A percentile compares a stretch with the other conserved stretches of the same genome.
Conservation (phyloP, 352 stramenopile species). For the Plasmopara viticola region DNA sequence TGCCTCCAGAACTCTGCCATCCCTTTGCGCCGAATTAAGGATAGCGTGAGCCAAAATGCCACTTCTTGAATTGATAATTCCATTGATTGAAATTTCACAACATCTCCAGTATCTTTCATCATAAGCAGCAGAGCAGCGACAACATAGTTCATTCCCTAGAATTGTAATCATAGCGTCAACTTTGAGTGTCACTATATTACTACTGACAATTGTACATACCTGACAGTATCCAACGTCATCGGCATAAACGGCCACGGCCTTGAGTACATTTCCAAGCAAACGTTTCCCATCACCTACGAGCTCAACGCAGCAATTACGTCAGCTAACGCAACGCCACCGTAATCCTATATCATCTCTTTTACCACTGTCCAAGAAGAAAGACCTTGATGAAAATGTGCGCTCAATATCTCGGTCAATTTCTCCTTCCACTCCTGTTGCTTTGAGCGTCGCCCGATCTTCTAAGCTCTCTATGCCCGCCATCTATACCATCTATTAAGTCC, state of each 20-base stretch:
- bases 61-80: slow-evolving; percentile 37
- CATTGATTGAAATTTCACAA: slow-evolving; percentile 6
- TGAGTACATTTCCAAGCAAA: slow-evolving; percentile 68
- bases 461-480: slow-evolving; percentile 33
- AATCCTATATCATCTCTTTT: not conserved
- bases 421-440: slow-evolving; percentile 60
- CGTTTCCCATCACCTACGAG: slow-evolving; percentile 39
- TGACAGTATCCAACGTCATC: slow-evolving; percentile 74
- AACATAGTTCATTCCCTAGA: slow-evolving; percentile 83
- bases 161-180: slow-evolving; percentile 3
- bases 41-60: slow-evolving; percentile 53
- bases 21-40: slow-evolving; percentile 44
- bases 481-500: slow-evolving; percentile 13
- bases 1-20: slow-evolving; percentile 66
- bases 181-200: not conserved
- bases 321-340: not conserved
- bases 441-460: slow-evolving; percentile 30
- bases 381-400: slow-evolving; percentile 56
- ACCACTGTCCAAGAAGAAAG: slow-evolving; percentile 47
- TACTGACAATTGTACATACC: slow-evolving; percentile 18
- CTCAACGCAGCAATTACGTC: slow-evolving; percentile 5
- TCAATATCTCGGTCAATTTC: slow-evolving; percentile 70
- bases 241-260: slow-evolving; percentile 43
- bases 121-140: slow-evolving; percentile 52
- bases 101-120: slow-evolving; percentile 21